Evolutionary conservation across 2,329 filamentous ascomycete species (phyloP).

Genomic region (Diaporthe citrichinensis): DNA sequence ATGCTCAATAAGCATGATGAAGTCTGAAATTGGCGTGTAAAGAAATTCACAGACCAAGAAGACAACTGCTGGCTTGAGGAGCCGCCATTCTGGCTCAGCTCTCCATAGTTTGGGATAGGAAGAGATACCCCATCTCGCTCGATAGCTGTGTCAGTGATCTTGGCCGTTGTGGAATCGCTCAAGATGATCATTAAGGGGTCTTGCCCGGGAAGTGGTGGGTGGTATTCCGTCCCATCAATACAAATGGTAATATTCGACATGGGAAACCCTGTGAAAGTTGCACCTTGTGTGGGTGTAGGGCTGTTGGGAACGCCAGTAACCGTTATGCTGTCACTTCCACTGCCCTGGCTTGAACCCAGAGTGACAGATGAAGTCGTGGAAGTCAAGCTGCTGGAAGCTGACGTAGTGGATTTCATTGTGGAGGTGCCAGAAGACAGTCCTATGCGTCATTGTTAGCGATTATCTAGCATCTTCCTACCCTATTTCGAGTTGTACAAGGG

Average conservation of each 20-base stretch:
- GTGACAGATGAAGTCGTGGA: neutral
- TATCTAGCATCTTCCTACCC: too few relatives aligned
- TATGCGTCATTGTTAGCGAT: too few relatives aligned
- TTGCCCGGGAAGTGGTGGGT: neutral
- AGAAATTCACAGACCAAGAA: constrained; percentile 11
- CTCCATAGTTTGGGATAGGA: neutral
- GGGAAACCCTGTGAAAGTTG: neutral
- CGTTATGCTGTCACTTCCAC: neutral
- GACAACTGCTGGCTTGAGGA: constrained; percentile 6
- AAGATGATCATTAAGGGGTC: constrained; percentile 1
- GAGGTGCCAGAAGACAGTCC: too few relatives aligned
- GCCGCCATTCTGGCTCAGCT: neutral
- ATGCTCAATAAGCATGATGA: neutral
- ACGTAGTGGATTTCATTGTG: too few relatives aligned
- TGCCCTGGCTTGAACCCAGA: neutral
- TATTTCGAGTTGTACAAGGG: too few relatives aligned
- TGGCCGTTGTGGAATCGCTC: constrained; percentile 21
- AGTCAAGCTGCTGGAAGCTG: neutral
- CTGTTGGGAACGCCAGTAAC: neutral
- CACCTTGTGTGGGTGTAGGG: neutral
- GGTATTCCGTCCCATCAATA: neutral
- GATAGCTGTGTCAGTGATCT: neutral
- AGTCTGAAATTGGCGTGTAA: neutral
- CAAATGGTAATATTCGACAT: neutral
- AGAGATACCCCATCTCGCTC: neutral